phyloP scores from a whole-genome alignment of 148 eudicot species.

The Linanthus parryae region DNA sequence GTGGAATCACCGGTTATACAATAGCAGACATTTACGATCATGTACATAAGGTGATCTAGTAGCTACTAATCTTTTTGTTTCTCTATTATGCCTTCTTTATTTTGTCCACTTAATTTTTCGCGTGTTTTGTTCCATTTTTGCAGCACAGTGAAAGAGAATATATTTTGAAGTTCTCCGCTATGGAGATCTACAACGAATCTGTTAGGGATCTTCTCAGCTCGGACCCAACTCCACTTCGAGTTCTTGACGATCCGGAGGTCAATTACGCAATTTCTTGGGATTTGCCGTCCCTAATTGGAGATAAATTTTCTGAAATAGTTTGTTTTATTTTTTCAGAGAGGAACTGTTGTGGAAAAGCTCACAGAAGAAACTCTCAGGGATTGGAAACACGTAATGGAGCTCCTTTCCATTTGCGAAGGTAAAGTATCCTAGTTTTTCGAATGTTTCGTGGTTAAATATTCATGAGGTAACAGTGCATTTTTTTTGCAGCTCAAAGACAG shows the following conservation, averaged over 20 bases:
- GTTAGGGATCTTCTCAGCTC: conserved; percentile 80
- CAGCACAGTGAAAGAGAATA: conserved; percentile 85
- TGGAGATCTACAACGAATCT: conserved; percentile 98
- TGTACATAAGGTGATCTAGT: conserved; percentile 57
- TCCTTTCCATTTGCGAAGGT: conserved; percentile 90
- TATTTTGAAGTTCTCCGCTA: conserved; percentile 76
- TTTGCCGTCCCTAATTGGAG: not conserved
- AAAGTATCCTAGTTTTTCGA: conserved; percentile 12
- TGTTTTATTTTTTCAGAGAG: conserved; percentile 52
- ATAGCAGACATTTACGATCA: conserved; percentile 78
- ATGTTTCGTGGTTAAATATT: conserved; percentile 1
- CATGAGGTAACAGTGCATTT: conserved; percentile 7
- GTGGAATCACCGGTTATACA: conserved; percentile 89
- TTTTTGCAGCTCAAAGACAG: conserved; percentile 90
- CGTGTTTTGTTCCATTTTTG: conserved; percentile 19
- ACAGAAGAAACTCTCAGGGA: conserved; percentile 79
- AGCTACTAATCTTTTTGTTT: not conserved
- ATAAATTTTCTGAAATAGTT: not conserved
- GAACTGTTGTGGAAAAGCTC: conserved; percentile 90
- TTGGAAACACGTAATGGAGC: conserved; percentile 75
- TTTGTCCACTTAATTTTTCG: conserved; percentile 12
- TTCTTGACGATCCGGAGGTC: conserved; percentile 98
- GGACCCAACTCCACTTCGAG: conserved; percentile 72
- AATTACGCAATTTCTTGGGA: conserved; percentile 13
- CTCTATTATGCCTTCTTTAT: not conserved